These are phyloP conservation scores for Suillus occidentalis DNA, from an alignment of 768 basidiomycete species.

Conservation along the genomic window DNA sequence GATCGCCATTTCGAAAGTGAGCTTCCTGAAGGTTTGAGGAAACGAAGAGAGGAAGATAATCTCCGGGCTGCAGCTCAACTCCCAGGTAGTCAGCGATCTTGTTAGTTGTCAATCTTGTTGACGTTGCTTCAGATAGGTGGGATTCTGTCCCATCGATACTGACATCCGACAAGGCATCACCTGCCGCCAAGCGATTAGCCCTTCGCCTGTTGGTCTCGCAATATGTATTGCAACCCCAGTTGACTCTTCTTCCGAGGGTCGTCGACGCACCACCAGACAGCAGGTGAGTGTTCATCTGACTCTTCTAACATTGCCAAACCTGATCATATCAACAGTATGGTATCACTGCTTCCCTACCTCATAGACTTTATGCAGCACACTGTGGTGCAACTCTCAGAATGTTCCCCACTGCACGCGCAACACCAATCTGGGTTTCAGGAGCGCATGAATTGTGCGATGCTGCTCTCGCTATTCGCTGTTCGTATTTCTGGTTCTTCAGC, in stretches of 20 bases:
- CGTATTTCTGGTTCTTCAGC: conserved; percentile 8
- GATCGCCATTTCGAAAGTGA: conserved; percentile 11
- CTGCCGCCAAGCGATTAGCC: conserved; percentile 59
- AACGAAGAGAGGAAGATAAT: conserved; percentile 49
- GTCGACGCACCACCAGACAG: not conserved
- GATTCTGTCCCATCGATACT: conserved; percentile 43
- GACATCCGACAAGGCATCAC: conserved; percentile 51
- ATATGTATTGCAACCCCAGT: conserved; percentile 50
- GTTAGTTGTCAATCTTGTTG: conserved; percentile 3
- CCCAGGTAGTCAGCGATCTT: conserved; percentile 46
- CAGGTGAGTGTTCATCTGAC: not conserved
- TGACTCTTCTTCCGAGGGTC: conserved; percentile 20
- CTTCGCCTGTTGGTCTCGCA: conserved; percentile 54
- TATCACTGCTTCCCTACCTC: conserved; percentile 1
- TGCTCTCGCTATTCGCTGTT: conserved; percentile 38
- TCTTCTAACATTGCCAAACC: not conserved
- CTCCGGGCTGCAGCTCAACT: conserved; percentile 65
- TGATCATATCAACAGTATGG: not conserved
- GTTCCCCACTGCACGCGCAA: conserved; percentile 1
- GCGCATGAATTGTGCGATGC: conserved; percentile 35
- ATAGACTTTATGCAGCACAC: conserved; percentile 3
- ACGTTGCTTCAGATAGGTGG: conserved; percentile 50
- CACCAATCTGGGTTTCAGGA: conserved; percentile 18
- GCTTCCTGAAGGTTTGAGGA: conserved; percentile 31
- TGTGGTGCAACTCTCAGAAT: conserved; percentile 5